A percentile compares a stretch with the other conserved stretches of the same genome.
phyloP scores from a whole-genome alignment of 129 eudicot genomes.

The Sambucus nigra region DNA sequence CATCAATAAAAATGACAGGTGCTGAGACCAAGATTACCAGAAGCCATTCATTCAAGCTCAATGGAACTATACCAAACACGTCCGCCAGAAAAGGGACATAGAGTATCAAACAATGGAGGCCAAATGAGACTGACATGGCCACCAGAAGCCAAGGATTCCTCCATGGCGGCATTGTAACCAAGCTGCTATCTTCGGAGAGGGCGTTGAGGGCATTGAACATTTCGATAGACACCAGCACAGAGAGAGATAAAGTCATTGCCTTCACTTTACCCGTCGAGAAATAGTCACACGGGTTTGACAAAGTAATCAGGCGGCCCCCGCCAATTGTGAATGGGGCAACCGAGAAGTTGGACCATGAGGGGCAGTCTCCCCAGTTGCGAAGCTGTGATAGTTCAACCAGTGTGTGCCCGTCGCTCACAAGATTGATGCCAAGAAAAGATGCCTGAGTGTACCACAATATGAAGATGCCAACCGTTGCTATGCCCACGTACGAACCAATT shows the following conservation, averaged over 20 bases:
- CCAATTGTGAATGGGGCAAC: slow-evolving; percentile 51
- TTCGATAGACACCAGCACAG: slow-evolving; percentile 68
- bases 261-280: slow-evolving; percentile 62
- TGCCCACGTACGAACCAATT: slow-evolving; percentile 74
- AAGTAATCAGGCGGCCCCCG: slow-evolving; percentile 31
- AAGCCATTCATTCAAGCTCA: slow-evolving; percentile 45
- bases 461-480: slow-evolving; percentile 81
- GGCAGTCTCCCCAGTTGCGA: slow-evolving; percentile 66
- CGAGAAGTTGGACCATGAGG: slow-evolving; percentile 57
- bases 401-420: slow-evolving; percentile 59
- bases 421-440: slow-evolving; percentile 67
- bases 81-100: slow-evolving; percentile 54
- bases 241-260: slow-evolving; percentile 65
- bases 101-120: slow-evolving; percentile 56
- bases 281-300: slow-evolving; percentile 71
- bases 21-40: slow-evolving; percentile 54
- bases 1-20: slow-evolving; percentile 60
- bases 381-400: slow-evolving; percentile 72
- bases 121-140: slow-evolving; percentile 54
- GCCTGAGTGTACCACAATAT: slow-evolving; percentile 75
- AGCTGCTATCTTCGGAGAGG: slow-evolving; percentile 64
- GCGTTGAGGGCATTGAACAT: slow-evolving; percentile 79
- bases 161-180: slow-evolving; percentile 75
- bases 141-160: slow-evolving; percentile 64
- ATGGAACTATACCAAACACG: slow-evolving; percentile 60